phyloP scores from a whole-genome alignment of 306 rosid genomes.

The Hippophae rhamnoides region DNA sequence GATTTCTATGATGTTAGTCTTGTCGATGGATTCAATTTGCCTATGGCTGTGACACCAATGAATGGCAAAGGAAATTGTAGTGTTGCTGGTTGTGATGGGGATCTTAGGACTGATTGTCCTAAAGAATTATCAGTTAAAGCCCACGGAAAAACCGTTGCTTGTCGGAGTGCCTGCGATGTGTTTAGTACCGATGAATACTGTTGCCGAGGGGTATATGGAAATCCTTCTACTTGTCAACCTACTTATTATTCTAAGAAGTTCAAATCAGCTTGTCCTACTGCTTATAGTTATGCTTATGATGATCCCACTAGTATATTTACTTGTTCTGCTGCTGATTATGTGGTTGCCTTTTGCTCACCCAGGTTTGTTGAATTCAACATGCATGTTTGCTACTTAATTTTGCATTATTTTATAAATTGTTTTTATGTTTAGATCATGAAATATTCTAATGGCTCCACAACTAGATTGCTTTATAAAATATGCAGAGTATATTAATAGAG shows the following conservation, averaged over 20 bases:
- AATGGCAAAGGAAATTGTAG: constrained; percentile 29
- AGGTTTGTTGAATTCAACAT: no score
- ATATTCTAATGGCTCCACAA: no score
- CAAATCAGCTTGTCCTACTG: constrained; percentile 49
- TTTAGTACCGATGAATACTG: constrained; percentile 41
- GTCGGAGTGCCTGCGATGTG: constrained; percentile 49
- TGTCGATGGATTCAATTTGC: constrained; percentile 58
- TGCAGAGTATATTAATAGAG: no score
- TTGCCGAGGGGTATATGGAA: constrained; percentile 37
- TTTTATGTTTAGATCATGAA: no score
- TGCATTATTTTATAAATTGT: no score
- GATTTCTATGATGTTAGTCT: constrained; percentile 62
- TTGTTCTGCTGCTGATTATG: constrained; percentile 40
- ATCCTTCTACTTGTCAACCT: constrained; percentile 33
- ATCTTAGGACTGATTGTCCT: constrained; percentile 38
- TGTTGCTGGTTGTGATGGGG: constrained; percentile 14
- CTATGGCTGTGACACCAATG: constrained; percentile 30
- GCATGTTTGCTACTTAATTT: no score
- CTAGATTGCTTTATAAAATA: no score
- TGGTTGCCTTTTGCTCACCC: constrained; percentile 36
- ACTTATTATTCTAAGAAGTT: constrained; percentile 37
- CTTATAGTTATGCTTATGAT: constrained; percentile 63
- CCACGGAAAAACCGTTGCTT: constrained; percentile 30
- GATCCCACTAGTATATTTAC: constrained; percentile 54
- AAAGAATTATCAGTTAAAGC: constrained; percentile 28